Evolutionary conservation across 768 basidiomycete species (phyloP).

Genomic region (Podaxis rugospora): DNA sequence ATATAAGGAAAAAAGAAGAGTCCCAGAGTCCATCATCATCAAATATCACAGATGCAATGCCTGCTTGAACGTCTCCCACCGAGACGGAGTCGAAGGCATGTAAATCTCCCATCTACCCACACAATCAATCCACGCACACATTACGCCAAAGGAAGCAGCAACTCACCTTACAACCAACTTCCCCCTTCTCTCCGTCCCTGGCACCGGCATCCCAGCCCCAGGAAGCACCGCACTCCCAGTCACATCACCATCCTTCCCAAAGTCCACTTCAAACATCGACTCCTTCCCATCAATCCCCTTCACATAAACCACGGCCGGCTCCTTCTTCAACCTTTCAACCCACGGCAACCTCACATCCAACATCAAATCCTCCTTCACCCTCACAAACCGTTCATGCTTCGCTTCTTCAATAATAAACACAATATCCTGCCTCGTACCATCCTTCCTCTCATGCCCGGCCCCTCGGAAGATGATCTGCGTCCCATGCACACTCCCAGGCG

Average conservation of each 20-base stretch:
- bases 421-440: slow-evolving; percentile 57
- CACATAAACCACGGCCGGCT: slow-evolving; percentile 47
- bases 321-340: slow-evolving; percentile 44
- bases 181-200: slow-evolving; percentile 45
- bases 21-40: background rate
- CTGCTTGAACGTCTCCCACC: slow-evolving; percentile 5
- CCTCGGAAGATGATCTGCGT: slow-evolving; percentile 56
- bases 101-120: slow-evolving; percentile 3
- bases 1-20: background rate
- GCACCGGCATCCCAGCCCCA: slow-evolving; percentile 64
- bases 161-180: slow-evolving; percentile 61
- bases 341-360: slow-evolving; percentile 54
- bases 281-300: slow-evolving; percentile 54
- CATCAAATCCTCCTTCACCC: slow-evolving; percentile 54
- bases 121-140: background rate
- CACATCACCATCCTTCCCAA: slow-evolving; percentile 43
- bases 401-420: slow-evolving; percentile 62
- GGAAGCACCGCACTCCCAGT: slow-evolving; percentile 46
- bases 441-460: slow-evolving; percentile 58
- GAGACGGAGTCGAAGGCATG: background rate
- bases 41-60: background rate
- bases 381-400: slow-evolving; percentile 53
- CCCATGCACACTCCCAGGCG: slow-evolving; percentile 57
- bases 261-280: slow-evolving; percentile 46
- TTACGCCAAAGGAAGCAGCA: background rate